Conservation (phyloP, 2,329 filamentous ascomycete genomes). For the Scedosporium boydii region DNA sequence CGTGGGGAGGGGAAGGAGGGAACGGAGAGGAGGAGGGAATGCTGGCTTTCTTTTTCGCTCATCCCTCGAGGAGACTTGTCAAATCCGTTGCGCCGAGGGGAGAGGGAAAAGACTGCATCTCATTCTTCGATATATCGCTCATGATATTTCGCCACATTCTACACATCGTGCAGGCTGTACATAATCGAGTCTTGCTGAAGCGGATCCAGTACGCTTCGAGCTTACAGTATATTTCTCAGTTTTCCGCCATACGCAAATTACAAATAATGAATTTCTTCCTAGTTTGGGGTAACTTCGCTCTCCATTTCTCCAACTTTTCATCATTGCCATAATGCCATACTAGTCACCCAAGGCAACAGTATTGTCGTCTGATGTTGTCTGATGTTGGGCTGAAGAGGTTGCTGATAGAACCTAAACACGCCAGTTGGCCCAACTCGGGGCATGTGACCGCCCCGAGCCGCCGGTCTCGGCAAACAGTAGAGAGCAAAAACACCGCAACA, state of each 20-base stretch:
- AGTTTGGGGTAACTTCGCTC: neutral
- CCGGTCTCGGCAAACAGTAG: neutral
- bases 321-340: neutral
- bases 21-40: neutral
- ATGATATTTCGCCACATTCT: no score
- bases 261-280: no score
- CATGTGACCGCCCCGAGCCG: neutral
- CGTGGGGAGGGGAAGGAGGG: neutral
- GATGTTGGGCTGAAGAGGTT: conserved; percentile 20
- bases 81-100: no score
- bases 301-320: neutral
- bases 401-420: neutral
- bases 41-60: neutral
- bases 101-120: no score
- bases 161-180: no score
- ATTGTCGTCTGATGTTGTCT: conserved; percentile 15
- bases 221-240: no score
- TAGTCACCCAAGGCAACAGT: neutral
- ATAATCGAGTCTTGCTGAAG: no score
- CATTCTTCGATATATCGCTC: no score
- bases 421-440: neutral
- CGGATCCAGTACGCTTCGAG: no score
- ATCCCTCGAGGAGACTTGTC: no score
- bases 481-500: neutral
- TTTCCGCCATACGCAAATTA: no score